Percentiles rank a stretch among this genome's conserved stretches.
Conservation (phyloP, 1,139 yeast species). For the Taphrina wiesneri region DNA sequence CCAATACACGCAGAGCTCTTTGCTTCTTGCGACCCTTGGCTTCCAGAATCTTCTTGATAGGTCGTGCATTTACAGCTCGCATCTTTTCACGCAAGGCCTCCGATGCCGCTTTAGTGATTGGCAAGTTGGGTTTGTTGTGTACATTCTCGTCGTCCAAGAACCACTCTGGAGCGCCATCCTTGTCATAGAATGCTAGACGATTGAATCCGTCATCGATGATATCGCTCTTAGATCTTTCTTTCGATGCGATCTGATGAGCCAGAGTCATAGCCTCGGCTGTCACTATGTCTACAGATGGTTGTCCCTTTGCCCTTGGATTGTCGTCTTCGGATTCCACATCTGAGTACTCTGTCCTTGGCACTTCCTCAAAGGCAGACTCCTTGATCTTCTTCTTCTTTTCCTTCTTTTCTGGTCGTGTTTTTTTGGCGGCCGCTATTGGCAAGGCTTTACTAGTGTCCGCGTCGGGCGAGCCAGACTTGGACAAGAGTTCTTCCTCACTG, state of each 20-base stretch:
- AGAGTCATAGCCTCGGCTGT: slow-evolving; percentile 97
- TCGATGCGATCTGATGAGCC: slow-evolving; percentile 88
- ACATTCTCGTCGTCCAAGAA: slow-evolving; percentile 85
- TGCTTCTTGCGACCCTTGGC: slow-evolving; percentile 96
- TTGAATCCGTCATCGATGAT: slow-evolving; percentile 88
- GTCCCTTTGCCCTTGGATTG: slow-evolving; percentile 48
- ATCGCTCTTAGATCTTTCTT: slow-evolving; percentile 62
- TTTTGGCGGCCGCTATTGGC: slow-evolving; percentile 40
- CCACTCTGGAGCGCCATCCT: slow-evolving; percentile 92
- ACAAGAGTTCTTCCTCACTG: slow-evolving; percentile 10
- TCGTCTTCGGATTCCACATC: slow-evolving; percentile 52
- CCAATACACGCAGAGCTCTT: slow-evolving; percentile 86
- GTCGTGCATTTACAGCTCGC: slow-evolving; percentile 91
- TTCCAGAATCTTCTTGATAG: slow-evolving; percentile 95
- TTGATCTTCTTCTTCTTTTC: slow-evolving; percentile 33
- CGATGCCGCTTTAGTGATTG: slow-evolving; percentile 96
- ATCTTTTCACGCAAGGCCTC: slow-evolving; percentile 85
- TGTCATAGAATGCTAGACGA: slow-evolving; percentile 86
- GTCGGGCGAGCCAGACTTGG: slow-evolving; percentile 8
- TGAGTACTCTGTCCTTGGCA: slow-evolving; percentile 35
- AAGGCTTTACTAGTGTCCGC: slow-evolving; percentile 36
- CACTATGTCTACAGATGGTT: slow-evolving; percentile 69
- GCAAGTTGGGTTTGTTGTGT: slow-evolving; percentile 83
- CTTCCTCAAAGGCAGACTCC: slow-evolving; percentile 36
- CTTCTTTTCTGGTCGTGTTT: slow-evolving; percentile 37